Evolutionary conservation across 306 rosid species (phyloP).

Genomic region (Pachyrhizus erosus): DNA sequence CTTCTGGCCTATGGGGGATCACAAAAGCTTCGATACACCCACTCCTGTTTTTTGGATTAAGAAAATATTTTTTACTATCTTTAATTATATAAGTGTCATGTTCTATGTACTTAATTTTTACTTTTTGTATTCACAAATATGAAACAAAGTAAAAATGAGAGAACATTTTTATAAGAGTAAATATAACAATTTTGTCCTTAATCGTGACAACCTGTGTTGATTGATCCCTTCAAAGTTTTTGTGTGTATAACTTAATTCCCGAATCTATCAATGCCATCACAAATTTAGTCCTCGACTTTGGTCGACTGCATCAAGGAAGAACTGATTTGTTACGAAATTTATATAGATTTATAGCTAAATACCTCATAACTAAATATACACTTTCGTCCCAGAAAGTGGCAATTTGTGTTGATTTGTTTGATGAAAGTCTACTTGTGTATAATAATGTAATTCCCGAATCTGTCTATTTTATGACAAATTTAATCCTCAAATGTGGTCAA

Average conservation of each 20-base stretch:
- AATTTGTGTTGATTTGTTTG: neutral
- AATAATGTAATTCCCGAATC: neutral
- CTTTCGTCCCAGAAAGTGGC: neutral
- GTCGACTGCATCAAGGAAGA: neutral
- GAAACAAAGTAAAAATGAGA: neutral
- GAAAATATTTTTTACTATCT: neutral
- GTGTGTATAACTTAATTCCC: neutral
- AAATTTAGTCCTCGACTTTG: neutral
- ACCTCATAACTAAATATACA: neutral
- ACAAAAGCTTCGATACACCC: neutral
- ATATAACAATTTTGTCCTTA: neutral
- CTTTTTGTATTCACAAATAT: neutral
- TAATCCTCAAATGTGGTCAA: neutral
- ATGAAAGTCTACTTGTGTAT: neutral
- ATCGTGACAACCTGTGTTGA: neutral
- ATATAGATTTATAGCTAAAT: neutral
- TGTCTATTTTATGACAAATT: neutral
- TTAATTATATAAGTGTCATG: neutral
- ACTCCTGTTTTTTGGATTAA: neutral
- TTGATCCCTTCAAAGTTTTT: neutral
- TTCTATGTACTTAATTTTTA: neutral
- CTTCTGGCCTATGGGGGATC: neutral
- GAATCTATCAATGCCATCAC: neutral
- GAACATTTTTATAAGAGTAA: neutral
- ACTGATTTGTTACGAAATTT: neutral